Evolutionary conservation across 2,329 filamentous ascomycete genomes (phyloP).

Genomic region (Neoscytalidium dimidiatum): DNA sequence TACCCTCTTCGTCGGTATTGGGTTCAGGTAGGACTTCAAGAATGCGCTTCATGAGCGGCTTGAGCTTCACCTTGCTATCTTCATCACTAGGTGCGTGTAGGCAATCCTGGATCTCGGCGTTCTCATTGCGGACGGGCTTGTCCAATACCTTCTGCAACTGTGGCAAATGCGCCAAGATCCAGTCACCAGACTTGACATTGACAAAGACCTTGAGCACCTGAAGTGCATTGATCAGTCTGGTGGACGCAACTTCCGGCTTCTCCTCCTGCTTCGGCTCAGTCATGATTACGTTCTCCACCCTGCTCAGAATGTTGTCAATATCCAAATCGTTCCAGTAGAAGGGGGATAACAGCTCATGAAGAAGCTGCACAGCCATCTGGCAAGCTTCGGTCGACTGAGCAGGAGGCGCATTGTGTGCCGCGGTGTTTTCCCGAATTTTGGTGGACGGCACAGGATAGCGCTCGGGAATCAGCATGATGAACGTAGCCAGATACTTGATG

Average conservation of each 20-base stretch:
- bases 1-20: constrained; percentile 80
- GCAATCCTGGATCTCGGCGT: constrained; percentile 90
- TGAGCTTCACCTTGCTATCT: constrained; percentile 64
- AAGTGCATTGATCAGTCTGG: constrained; percentile 88
- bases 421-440: constrained; percentile 56
- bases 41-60: constrained; percentile 77
- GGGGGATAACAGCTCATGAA: constrained; percentile 82
- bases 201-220: constrained; percentile 90
- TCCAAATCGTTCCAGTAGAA: constrained; percentile 92
- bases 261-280: constrained; percentile 61
- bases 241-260: constrained; percentile 71
- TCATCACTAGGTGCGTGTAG: constrained; percentile 75
- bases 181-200: constrained; percentile 84
- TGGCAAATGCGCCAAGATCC: constrained; percentile 78
- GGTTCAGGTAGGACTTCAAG: constrained; percentile 83
- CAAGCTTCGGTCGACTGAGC: constrained; percentile 73
- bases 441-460: constrained; percentile 71
- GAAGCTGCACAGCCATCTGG: constrained; percentile 77
- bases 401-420: constrained; percentile 44
- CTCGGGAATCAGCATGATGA: constrained; percentile 88
- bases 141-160: constrained; percentile 85
- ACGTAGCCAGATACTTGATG: constrained; percentile 92
- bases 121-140: constrained; percentile 84
- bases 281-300: constrained; percentile 81
- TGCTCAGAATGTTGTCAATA: constrained; percentile 79